phyloP scores from a whole-genome alignment of 2,329 filamentous ascomycete species.

The Pyrenochaeta sp. region DNA sequence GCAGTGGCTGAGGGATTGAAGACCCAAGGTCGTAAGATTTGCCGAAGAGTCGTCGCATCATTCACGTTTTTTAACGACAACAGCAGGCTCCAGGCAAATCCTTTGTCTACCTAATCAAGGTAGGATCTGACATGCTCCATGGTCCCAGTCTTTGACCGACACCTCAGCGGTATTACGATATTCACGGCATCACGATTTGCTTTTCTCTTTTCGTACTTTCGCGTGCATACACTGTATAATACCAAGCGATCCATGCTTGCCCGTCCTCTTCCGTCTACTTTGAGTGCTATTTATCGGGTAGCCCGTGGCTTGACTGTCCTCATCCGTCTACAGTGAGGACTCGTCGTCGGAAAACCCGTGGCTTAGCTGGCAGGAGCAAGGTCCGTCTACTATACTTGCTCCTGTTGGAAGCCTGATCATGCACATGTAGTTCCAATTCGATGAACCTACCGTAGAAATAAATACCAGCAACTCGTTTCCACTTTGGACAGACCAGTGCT shows the following conservation, averaged over 20 bases:
- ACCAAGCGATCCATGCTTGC: no score
- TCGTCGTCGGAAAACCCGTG: conserved; percentile 9
- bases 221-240: background rate
- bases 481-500: background rate
- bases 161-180: background rate
- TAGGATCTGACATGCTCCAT: conserved; percentile 19
- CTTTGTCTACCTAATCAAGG: conserved; percentile 21
- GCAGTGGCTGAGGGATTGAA: conserved; percentile 87
- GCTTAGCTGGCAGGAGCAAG: conserved; percentile 5
- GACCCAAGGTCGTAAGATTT: conserved; percentile 37
- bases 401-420: conserved; percentile 2
- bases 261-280: conserved; percentile 1
- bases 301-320: conserved; percentile 1
- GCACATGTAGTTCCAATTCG: conserved; percentile 6
- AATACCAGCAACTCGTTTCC: no score
- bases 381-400: conserved; percentile 1
- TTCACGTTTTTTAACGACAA: no score
- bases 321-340: conserved; percentile 4
- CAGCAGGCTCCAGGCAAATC: no score
- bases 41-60: conserved; percentile 22
- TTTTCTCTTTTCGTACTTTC: background rate
- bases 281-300: no score
- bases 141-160: conserved; percentile 4
- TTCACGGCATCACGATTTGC: conserved; percentile 2
- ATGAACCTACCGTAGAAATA: conserved; percentile 8